Evolutionary conservation across 371 early-diverging fungal genomes (phyloP), one percentile per base, ranked within the genome.

Genomic region (Circinella umbellata): DNA sequence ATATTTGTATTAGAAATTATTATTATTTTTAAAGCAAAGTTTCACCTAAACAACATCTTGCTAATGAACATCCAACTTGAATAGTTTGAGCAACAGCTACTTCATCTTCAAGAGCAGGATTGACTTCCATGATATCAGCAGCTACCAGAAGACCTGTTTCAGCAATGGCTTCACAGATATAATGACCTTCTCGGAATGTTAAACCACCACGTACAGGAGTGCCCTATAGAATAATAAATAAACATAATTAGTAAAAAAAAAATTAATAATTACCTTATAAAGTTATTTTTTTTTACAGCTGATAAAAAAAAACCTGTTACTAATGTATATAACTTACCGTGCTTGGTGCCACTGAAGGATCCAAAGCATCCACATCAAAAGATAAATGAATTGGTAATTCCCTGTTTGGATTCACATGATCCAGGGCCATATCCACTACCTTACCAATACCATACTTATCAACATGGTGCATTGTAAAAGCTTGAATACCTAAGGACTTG

Each of bases 191-290:
- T 63, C 94, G 88, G 85, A 95, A 93, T 6, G 96, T 93, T 67
- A 99, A 78, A 27, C 99, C 99, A 63, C 98, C 99, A 69, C 96
- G 91, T n/a, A 99, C 99, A 37, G 99, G 99, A 6, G 99, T 98
- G 60, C 95, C 91, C 80, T 71, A 42, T 17, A 15, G 53, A 1
- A 55, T 10, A 34, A 63, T 34, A 62, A 63, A 13, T 14, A 68
- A 47, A 6, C 17, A 11, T 7, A 57, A 20, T 55, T 55, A 55
- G 34, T n/a, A 5, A 3, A 36, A 15, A 36, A 15, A 6, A 59
- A 15, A 59, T 27, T 27, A 27, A 27, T 27, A 42, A 3, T 42
- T 42, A 15, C 18, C 64, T 27, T 34, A 39, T 48, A 14, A 20
- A 9, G 39, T 10, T 15, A 7, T 34, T 9, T 48, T 42, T 42